These are phyloP conservation scores for Apophysomyces ossiformis DNA, from an alignment of 371 early-diverging fungal genomes.

Conservation along the genomic window DNA sequence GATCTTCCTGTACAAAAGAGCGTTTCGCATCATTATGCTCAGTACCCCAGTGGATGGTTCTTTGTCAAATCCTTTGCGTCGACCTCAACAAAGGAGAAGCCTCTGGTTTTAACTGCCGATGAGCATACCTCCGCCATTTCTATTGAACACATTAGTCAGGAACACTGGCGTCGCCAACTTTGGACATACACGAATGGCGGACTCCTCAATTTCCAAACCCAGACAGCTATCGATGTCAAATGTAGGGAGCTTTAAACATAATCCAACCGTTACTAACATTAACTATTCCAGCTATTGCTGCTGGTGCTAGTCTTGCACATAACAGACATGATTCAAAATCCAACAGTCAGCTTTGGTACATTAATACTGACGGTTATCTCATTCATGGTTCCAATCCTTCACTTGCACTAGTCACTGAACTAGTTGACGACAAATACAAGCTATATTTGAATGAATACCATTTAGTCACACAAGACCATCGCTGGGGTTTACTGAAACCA, in stretches of 20 bases:
- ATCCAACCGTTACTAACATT: not conserved
- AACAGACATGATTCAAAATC: constrained; percentile 19
- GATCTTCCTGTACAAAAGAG: constrained; percentile 26
- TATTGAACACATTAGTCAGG: constrained; percentile 29
- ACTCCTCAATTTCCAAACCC: constrained; percentile 55
- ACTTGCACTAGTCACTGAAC: constrained; percentile 18
- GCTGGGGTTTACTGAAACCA: constrained; percentile 31
- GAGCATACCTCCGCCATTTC: constrained; percentile 26
- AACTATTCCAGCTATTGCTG: constrained; percentile 23
- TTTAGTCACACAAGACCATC: constrained; percentile 22
- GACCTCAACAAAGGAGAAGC: constrained; percentile 41
- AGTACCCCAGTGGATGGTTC: constrained; percentile 51
- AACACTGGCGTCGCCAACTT: constrained; percentile 51
- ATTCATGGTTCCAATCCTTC: constrained; percentile 24
- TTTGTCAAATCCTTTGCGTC: constrained; percentile 37
- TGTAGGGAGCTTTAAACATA: constrained; percentile 29
- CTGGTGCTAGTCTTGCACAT: constrained; percentile 29
- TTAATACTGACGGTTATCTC: constrained; percentile 34
- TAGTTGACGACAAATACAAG: constrained; percentile 13
- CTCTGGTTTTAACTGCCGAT: constrained; percentile 42
- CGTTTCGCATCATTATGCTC: constrained; percentile 43
- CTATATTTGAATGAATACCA: constrained; percentile 13
- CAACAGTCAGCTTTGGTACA: constrained; percentile 34
- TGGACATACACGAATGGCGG: constrained; percentile 57
- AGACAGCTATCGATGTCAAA: constrained; percentile 44